Evolutionary conservation across 441 rosid species (phyloP), one percentile per base, ranked within the genome.

Genomic region (Croton setiger): DNA sequence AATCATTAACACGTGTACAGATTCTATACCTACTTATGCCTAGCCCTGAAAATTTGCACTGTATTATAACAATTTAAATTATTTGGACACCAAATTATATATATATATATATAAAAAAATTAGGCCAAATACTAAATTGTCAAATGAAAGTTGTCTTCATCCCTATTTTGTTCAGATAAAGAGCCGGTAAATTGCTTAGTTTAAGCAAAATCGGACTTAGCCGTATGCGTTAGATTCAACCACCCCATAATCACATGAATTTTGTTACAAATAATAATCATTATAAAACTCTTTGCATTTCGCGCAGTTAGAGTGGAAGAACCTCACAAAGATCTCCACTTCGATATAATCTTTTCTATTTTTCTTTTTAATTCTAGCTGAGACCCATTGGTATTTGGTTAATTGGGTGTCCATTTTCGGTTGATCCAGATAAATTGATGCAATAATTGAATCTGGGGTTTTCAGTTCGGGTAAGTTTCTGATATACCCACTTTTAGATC

Each of bases 401-500:
- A 53, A 72, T 70, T 68, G 67, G 78, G 76, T 70, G 6, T 35
- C 53, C 67, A 5, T 61, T 56, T 60, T 54, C 44, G 33, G 56
- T 55, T 64, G 77, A 70, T 78, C 72, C 67, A 45, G 71, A 64
- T 49, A 69, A 35, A 23, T 67, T 80, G 68, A 14, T 76, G 71
- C 59, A 51, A 44, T 17, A 55, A 66, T 57, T 63, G 76, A 18
- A 63, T 69, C 60, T 67, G 71, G 80, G 47, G 64, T 67, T 68
- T 76, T 67, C 61, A 27, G 59, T 70, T 70, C 54, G 33, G 82
- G 84, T 73, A 65, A 64, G 69, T 51, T 73, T 67, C 60, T 68
- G 33, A 7, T 60, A 7, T 54, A 20, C 74, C 62, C 75, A 3
- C 67, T 75, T 69, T 66, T 64, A 33, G 80, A 78, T 76, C 81